These are phyloP conservation scores for Suhomyces bribrorum DNA, from an alignment of 1,139 yeast genomes.

Conservation along the genomic window DNA sequence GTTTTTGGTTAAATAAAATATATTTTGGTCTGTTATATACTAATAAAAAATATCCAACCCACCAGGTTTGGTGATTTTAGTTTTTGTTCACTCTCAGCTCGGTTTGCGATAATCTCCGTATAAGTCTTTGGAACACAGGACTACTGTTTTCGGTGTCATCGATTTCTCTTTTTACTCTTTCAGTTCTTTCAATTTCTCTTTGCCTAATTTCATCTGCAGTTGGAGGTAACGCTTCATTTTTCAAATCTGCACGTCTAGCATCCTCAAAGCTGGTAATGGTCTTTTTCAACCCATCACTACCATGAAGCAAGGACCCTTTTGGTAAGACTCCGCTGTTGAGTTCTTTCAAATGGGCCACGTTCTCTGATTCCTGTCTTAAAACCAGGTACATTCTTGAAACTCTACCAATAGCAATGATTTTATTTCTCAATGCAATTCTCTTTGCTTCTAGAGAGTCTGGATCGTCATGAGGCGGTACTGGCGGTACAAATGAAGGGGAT, in stretches of 20 bases:
- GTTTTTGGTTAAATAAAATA: no score
- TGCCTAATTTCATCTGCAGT: conserved; percentile 54
- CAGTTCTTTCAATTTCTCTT: conserved; percentile 47
- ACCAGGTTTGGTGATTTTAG: background rate
- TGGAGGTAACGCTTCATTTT: conserved; percentile 93
- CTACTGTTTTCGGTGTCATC: conserved; percentile 33
- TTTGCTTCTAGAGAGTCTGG: conserved; percentile 39
- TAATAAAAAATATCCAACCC: no score
- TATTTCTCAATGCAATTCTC: conserved; percentile 72
- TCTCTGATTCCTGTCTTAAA: conserved; percentile 85
- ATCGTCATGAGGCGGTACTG: conserved; percentile 10
- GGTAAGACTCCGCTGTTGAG: conserved; percentile 71
- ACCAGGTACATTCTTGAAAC: conserved; percentile 92
- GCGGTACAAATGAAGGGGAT: conserved; percentile 8
- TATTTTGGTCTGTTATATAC: background rate
- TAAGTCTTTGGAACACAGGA: conserved; percentile 46
- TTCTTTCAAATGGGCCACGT: conserved; percentile 76
- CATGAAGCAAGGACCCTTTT: conserved; percentile 82
- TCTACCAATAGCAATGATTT: conserved; percentile 91
- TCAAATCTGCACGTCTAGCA: conserved; percentile 77
- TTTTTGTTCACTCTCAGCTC: background rate
- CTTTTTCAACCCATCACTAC: conserved; percentile 74
- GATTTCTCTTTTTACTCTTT: conserved; percentile 44
- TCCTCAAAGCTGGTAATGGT: conserved; percentile 79
- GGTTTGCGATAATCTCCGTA: conserved; percentile 39